Percentiles rank a stretch among this genome's conserved stretches.
Conservation (phyloP, 345 rosid species). For the Syzygium aromaticum region DNA sequence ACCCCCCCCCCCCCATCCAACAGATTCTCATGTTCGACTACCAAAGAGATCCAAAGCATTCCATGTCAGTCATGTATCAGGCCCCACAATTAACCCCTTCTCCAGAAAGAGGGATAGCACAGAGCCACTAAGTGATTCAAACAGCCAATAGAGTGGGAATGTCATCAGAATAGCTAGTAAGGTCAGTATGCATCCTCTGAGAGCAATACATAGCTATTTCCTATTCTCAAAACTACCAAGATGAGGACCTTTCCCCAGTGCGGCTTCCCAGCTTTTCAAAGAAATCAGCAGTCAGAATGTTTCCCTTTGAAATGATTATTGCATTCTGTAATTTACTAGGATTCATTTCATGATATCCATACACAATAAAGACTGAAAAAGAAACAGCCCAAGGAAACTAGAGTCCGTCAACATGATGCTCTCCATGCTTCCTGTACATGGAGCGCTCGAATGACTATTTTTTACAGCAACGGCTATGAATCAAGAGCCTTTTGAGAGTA, state of each 20-base stretch:
- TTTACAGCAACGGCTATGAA: background rate
- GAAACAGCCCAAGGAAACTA: background rate
- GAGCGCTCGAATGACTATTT: background rate
- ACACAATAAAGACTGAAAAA: background rate
- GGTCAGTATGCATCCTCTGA: background rate
- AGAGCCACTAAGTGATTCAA: background rate
- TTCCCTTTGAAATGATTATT: background rate
- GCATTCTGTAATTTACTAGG: background rate
- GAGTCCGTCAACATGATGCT: background rate
- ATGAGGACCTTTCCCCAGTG: background rate
- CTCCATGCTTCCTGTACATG: background rate
- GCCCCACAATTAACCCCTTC: background rate
- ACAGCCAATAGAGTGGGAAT: background rate
- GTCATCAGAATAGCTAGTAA: background rate
- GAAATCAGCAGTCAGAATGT: background rate
- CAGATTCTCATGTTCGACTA: background rate
- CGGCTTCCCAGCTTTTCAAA: background rate
- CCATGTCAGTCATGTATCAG: background rate
- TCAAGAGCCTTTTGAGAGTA: background rate
- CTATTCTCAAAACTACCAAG: background rate
- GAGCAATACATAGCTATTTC: background rate
- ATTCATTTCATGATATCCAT: background rate
- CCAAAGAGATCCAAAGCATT: background rate
- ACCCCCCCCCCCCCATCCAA: background rate
- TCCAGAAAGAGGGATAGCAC: background rate